Base-by-base conservation (phyloP, 2,329 filamentous ascomycete species). In the Aschersonia sp. region DNA sequence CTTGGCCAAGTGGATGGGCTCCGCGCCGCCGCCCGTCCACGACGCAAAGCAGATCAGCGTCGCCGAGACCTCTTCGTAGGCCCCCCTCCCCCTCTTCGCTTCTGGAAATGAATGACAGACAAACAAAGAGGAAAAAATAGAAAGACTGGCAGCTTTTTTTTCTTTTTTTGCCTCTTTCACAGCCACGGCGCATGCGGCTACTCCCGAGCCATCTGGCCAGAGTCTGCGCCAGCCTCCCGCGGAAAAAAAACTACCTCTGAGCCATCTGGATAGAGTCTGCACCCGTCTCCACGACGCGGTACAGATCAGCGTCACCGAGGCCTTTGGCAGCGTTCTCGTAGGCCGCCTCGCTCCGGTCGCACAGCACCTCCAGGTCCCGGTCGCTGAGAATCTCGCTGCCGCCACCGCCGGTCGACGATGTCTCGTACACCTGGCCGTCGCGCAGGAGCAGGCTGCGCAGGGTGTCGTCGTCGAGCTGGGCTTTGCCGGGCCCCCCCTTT, bases 211-310 rank as follows among this genome's bases (percentile, higher is more conserved):
- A 22, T 22, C 22, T 22, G 22, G 22, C 22, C 22, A 22, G 22
- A 22, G 22, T 22, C 22, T 22, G 22, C 22, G 22, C 22, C 22
- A 22, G 22, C 22, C 22, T 22, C 22, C 22, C 22, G 35, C 35
- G 2, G 40, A 42, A 42, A 14, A 43, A 43, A 30, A 43, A 42
- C 7, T 9, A 43, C 52, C 57, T 61, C 9, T 56, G 51, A 9
- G 60, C 55, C 61, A 67, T 64, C 53, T 62, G 62, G 46, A 79
- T 77, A 1, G 75, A 74, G 44, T 76, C 67, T 0, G 68, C 65
- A 1, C 68, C 72, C n/a, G 87, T 94, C 64, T 90, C 87, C 10
- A 96, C 85, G 46, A 88, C 82, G 59, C 78, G 78, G 60, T 88
- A 94, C 0, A 70, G 75, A 45, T 77, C 81, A 1, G 81, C 80